These are phyloP conservation scores for Rugonectria rugulosa DNA, from an alignment of 2,329 filamentous ascomycete species.

Conservation along the genomic window DNA sequence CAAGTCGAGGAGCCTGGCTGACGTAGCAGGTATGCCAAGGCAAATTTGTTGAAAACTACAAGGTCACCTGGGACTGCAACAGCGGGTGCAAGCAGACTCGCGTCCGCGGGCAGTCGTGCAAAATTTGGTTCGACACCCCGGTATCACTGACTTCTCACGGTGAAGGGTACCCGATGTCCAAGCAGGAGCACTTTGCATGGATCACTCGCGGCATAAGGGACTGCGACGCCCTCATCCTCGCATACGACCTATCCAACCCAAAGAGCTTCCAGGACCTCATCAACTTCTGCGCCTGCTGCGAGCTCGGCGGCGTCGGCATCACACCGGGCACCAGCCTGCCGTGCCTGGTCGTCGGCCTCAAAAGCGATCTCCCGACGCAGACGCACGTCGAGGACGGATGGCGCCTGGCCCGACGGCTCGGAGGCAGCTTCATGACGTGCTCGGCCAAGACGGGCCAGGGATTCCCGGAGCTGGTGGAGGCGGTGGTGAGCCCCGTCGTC, in stretches of 20 bases:
- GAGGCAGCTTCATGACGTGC: conserved; percentile 19
- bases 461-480: conserved; percentile 14
- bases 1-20: not conserved
- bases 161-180: conserved; percentile 7
- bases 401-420: conserved; percentile 19
- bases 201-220: conserved; percentile 21
- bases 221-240: conserved; percentile 27
- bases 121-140: conserved; percentile 21
- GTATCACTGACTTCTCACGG: conserved; percentile 15
- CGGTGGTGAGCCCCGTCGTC: conserved; percentile 19
- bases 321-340: conserved; percentile 23
- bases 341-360: conserved; percentile 25
- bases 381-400: conserved; percentile 18
- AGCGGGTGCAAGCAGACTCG: conserved; percentile 10
- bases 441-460: conserved; percentile 15
- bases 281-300: conserved; percentile 28
- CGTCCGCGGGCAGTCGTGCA: conserved; percentile 22
- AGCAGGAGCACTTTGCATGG: conserved; percentile 20
- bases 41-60: conserved; percentile 9
- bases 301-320: conserved; percentile 21
- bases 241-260: conserved; percentile 22
- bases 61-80: conserved; percentile 3
- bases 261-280: conserved; percentile 24
- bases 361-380: conserved; percentile 11
- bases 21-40: conserved; percentile 17